A percentile compares a stretch with the other conserved stretches of the same genome.
phyloP scores from a whole-genome alignment of 208 protist species.

The Leishmania braziliensis region DNA sequence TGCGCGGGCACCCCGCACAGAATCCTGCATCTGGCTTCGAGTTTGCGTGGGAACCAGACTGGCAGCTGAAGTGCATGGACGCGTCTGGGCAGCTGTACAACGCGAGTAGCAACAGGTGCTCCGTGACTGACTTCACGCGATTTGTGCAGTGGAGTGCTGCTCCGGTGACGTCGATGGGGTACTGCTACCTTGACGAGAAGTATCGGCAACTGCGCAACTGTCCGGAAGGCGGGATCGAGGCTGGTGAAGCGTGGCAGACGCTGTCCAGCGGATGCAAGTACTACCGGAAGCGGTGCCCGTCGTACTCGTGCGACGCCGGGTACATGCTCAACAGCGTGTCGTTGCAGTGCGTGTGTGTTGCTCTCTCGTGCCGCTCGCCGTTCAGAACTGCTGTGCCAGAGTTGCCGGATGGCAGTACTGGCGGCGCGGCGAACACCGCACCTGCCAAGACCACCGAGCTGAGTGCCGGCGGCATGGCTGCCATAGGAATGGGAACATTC shows the following conservation, averaged over 20 bases:
- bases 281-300: constrained; percentile 28
- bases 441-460: not conserved
- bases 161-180: constrained; percentile 35
- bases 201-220: constrained; percentile 24
- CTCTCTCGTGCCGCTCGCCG: constrained; percentile 5
- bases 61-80: constrained; percentile 46
- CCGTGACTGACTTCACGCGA: constrained; percentile 48
- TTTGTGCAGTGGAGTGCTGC: constrained; percentile 37
- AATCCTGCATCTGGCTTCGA: constrained; percentile 30
- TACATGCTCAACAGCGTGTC: constrained; percentile 26
- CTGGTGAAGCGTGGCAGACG: not conserved
- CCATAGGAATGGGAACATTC: constrained; percentile 13
- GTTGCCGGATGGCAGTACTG: not conserved
- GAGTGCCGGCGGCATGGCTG: constrained; percentile 9
- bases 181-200: constrained; percentile 53
- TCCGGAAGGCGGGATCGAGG: constrained; percentile 18
- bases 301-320: constrained; percentile 23
- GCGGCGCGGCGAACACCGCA: not conserved
- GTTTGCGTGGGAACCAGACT: constrained; percentile 39
- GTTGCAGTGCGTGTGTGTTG: constrained; percentile 29
- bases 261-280: constrained; percentile 24
- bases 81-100: constrained; percentile 30
- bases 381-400: not conserved
- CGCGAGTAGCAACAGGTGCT: constrained; percentile 42
- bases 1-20: constrained; percentile 50